These are phyloP conservation scores for Boletus nobilissimus DNA, from an alignment of 1,284 basidiomycete species.

Conservation along the genomic window DNA sequence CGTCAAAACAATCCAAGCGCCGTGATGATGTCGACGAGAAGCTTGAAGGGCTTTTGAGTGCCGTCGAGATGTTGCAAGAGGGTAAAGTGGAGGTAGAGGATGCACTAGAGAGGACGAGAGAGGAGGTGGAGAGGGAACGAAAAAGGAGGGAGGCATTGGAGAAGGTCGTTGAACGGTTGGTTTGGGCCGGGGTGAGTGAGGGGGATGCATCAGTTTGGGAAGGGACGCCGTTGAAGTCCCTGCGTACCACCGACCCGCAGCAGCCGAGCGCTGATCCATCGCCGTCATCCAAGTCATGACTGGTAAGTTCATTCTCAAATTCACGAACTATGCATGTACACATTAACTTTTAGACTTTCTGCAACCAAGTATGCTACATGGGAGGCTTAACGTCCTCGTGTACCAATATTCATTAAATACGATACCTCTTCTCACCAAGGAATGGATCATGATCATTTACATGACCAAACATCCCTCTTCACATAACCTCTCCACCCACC, in stretches of 20 bases:
- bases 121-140: constrained; percentile 40
- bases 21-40: constrained; percentile 81
- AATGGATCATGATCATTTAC: constrained; percentile 26
- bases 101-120: constrained; percentile 50
- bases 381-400: background rate
- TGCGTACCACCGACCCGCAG: constrained; percentile 12
- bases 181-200: constrained; percentile 78
- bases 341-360: constrained; percentile 12
- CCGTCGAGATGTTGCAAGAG: constrained; percentile 59
- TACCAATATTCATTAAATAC: constrained; percentile 23
- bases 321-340: background rate
- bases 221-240: constrained; percentile 61
- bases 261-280: background rate
- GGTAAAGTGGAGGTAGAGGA: constrained; percentile 51
- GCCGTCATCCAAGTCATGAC: constrained; percentile 24
- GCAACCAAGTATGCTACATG: constrained; percentile 19
- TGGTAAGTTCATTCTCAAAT: background rate
- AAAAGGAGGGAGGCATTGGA: constrained; percentile 69
- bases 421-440: constrained; percentile 20
- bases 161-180: constrained; percentile 72
- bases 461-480: constrained; percentile 39
- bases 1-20: constrained; percentile 77
- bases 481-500: constrained; percentile 33
- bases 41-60: constrained; percentile 65
- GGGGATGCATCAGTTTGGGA: constrained; percentile 60